phyloP scores from a whole-genome alignment of 768 basidiomycete genomes.

The Ramaria sp. region DNA sequence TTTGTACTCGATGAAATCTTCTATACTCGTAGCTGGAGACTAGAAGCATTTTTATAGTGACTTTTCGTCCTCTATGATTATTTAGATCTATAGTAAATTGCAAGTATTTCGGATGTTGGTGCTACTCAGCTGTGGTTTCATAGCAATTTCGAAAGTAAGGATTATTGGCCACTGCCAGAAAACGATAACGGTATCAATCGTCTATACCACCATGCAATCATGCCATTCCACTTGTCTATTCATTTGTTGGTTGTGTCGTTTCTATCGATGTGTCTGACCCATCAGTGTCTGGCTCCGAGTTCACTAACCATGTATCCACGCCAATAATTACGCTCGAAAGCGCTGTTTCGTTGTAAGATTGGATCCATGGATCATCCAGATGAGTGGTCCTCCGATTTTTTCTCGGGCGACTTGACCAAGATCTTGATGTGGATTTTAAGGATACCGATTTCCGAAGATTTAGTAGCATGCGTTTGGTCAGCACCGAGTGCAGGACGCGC shows the following conservation, averaged over 20 bases:
- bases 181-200: too few relatives aligned
- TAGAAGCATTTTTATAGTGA: not conserved
- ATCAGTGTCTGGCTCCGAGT: not conserved
- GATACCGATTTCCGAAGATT: not conserved
- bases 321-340: not conserved
- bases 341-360: not conserved
- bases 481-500: conserved; percentile 5
- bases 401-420: too few relatives aligned
- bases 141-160: too few relatives aligned
- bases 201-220: too few relatives aligned
- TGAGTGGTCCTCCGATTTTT: not conserved
- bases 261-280: not conserved
- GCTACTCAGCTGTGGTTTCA: too few relatives aligned
- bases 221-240: too few relatives aligned
- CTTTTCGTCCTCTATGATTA: not conserved
- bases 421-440: not conserved
- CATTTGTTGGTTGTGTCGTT: too few relatives aligned
- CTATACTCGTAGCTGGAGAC: not conserved
- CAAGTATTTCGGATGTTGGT: not conserved
- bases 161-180: too few relatives aligned
- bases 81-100: not conserved
- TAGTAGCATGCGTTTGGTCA: conserved; percentile 2
- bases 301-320: not conserved
- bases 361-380: not conserved
- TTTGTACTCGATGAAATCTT: not conserved